Base-by-base conservation (phyloP, 257 asterid species). In the Eustoma russellianum region DNA sequence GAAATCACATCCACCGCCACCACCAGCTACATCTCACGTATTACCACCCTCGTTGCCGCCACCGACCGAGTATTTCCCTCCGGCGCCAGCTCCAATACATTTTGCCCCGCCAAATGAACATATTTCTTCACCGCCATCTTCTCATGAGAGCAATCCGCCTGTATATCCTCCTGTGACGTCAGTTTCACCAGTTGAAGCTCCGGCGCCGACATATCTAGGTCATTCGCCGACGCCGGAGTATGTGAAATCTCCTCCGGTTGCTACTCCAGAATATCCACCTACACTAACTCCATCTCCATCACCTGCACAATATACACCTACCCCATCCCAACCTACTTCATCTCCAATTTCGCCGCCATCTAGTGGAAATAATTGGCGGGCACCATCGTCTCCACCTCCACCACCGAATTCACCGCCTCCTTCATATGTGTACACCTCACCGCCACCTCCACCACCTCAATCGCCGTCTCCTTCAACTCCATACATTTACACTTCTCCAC, bases 1-100 rank as follows among this genome's bases (percentile, higher is more conserved):
- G 9, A 61, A 69, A 57, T 60, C 77, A 46, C 84, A 50, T 52
- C 76, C 86, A 63, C 88, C 81, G 6, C 80, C 81, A 11, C 74
- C 62, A 7, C 70, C 64, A 9, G 46, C 69, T 6, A 52, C 61
- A 19, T 46, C 57, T 17, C 67, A 46, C 2, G 45, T 66, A 1
- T 52, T 68, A 30, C 57, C 74, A 28, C 50, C 69, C n/a, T 11
- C 28, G 5, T 51, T 18, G 34, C 50, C 49, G 9, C 60, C 57
- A 1, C 55, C 60, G 17, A 12, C 76, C 0, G 47, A 46, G 24
- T 28, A 53, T 17, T 55, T 69, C 3, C 67, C 76, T 38, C 43
- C 59, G 11, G 41, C 68, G 15, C 72, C 76, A 34, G 41, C 53
- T 38, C 51, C 55, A 17, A 52, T 38, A 8, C 9, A 56, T 16